A percentile compares a stretch with the other conserved stretches of the same genome.
phyloP scores from a whole-genome alignment of 108 stramenopile genomes.

The Nitzschia sp. region DNA sequence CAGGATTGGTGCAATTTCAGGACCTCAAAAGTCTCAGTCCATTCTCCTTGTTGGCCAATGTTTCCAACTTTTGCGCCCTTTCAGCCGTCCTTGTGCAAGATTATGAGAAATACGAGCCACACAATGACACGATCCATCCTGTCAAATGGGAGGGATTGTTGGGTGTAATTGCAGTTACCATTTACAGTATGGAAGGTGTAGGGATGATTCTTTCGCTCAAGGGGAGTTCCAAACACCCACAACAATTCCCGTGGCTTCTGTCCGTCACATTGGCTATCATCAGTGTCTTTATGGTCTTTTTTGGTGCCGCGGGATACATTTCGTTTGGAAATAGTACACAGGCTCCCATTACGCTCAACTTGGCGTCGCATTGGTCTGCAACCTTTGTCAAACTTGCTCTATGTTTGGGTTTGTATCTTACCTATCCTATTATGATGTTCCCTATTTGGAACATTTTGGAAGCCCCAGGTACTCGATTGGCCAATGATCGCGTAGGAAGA shows the following conservation, averaged over 20 bases:
- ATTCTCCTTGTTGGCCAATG: conserved; percentile 68
- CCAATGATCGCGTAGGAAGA: conserved; percentile 12
- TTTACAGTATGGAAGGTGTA: conserved; percentile 80
- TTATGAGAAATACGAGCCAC: conserved; percentile 43
- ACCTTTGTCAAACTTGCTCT: conserved; percentile 70
- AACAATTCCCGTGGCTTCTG: conserved; percentile 51
- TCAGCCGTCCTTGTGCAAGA: conserved; percentile 70
- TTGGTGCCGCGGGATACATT: conserved; percentile 66
- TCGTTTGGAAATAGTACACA: conserved; percentile 58
- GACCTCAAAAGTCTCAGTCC: conserved; percentile 64
- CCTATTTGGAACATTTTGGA: conserved; percentile 63
- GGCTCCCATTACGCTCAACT: conserved; percentile 73
- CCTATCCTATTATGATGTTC: conserved; percentile 87
- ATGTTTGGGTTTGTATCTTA: conserved; percentile 70
- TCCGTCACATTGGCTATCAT: conserved; percentile 47
- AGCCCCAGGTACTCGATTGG: conserved; percentile 31
- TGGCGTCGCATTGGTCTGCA: conserved; percentile 43
- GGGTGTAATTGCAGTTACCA: conserved; percentile 60
- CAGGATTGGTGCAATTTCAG: conserved; percentile 54
- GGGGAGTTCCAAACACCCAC: conserved; percentile 41
- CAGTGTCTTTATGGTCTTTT: conserved; percentile 63
- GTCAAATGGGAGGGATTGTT: conserved; percentile 51
- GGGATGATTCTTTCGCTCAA: conserved; percentile 66
- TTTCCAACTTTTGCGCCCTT: conserved; percentile 60
- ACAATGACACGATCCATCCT: conserved; percentile 44